Evolutionary conservation across 441 rosid genomes (phyloP).

Genomic region (Rhodomyrtus psidioides): DNA sequence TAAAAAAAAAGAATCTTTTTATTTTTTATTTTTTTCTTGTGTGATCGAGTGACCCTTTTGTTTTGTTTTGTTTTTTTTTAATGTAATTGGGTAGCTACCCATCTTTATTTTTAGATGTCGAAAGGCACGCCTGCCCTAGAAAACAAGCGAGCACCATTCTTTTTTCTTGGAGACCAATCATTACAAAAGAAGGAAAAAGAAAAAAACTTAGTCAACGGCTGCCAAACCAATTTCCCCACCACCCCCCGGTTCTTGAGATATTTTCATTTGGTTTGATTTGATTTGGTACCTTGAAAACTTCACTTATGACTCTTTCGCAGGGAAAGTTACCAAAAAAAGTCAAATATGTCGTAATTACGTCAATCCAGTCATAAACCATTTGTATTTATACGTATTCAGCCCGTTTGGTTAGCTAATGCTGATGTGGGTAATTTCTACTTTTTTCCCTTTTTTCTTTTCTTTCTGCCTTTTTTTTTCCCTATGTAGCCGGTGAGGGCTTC

Average conservation of each 20-base stretch:
- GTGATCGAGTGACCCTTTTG: not conserved
- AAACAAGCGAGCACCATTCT: not conserved
- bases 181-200: not conserved
- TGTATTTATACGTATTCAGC: no score
- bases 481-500: no score
- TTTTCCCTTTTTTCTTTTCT: no score
- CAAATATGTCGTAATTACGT: no score
- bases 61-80: no score
- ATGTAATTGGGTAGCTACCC: not conserved
- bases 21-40: not conserved
- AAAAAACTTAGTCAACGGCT: not conserved
- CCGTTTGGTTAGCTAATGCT: accelerated
- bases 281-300: not conserved
- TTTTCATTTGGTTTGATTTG: not conserved
- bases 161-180: not conserved
- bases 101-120: not conserved
- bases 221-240: not conserved
- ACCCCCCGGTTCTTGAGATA: not conserved
- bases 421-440: no score
- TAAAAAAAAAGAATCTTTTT: not conserved
- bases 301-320: not conserved
- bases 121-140: not conserved
- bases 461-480: no score
- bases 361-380: no score
- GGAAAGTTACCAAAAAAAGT: no score